These are phyloP conservation scores for Guadua angustifolia DNA, from an alignment of 176 grass and related monocot genomes.

Conservation along the genomic window DNA sequence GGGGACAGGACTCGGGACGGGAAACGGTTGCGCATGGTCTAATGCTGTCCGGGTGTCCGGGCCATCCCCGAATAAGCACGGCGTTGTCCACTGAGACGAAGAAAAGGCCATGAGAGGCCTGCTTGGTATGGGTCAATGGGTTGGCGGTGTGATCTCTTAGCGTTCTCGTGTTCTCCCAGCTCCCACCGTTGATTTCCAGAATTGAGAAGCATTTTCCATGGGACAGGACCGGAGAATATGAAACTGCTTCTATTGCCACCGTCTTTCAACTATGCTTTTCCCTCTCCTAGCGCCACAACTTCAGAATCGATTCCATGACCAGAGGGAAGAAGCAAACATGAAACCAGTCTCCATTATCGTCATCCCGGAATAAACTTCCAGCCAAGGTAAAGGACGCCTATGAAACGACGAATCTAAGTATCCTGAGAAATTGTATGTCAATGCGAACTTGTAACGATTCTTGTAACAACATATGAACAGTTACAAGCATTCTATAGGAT, in stretches of 20 bases:
- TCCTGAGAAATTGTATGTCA: conserved; percentile 4
- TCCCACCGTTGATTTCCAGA: neutral
- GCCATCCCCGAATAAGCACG: no score
- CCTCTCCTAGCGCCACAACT: conserved; percentile 19
- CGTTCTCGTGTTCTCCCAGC: no score
- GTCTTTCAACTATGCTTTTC: neutral
- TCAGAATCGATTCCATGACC: conserved; percentile 38
- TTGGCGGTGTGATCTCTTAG: no score
- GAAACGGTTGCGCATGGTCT: no score
- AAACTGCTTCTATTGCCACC: neutral
- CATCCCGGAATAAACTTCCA: conserved; percentile 40
- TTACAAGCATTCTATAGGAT: conserved; percentile 30
- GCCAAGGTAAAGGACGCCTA: neutral
- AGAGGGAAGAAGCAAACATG: neutral
- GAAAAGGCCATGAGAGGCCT: no score
- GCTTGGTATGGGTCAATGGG: no score
- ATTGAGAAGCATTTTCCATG: neutral
- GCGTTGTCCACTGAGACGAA: no score
- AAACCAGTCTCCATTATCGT: neutral
- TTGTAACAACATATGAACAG: conserved; percentile 19
- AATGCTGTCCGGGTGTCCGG: no score
- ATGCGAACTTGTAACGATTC: neutral
- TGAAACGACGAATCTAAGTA: neutral
- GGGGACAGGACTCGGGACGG: no score
- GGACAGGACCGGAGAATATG: neutral